Evolutionary conservation across 2,329 filamentous ascomycete genomes (phyloP), one percentile per base, ranked within the genome.

Genomic region (Fusarium cyanostomum): DNA sequence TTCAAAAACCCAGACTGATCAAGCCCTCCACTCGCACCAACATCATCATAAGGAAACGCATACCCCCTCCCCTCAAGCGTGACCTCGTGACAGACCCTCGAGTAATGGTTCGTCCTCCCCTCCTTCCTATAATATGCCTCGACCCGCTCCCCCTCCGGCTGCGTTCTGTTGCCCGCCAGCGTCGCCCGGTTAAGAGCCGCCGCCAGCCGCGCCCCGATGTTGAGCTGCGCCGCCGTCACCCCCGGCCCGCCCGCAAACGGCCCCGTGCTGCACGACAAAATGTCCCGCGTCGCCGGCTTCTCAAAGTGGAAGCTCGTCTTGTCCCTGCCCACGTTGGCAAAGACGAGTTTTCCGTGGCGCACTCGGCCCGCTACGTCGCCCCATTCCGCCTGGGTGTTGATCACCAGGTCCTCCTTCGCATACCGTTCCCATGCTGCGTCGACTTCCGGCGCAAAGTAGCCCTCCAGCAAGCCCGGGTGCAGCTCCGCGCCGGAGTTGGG

Each of bases 161-260:
- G 86, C 64, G 71, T 68, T n/a, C 73, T 50, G 67, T 84, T 77
- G 16, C 75, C 71, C 45, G 91, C 75, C 59, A 95, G 76, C 10
- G 89, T 94, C 30, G 85, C 88, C 18, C 92, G 84, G 76, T 94
- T 92, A 70, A 94, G 86, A 1, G 89, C 90, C 1, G 92, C 91
- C 0, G 89, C 85, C 12, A 95, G 77, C n/a, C 92, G 83, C 0
- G 92, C 90, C 8, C 88, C 88, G 53, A 94, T 84, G 35, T 88
- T 87, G 58, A 85, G 84, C 72, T 82, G 80, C 69, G 81, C 76
- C 45, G 77, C 78, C 3, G 75, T 71, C 52, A 80, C 78, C 33
- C 75, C 75, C 6, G 77, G 67, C 8, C 63, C 63, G 8, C 38
- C 59, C 11, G 57, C 67, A 74, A 89, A 89, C 1, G 86, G 83